These are phyloP conservation scores for Pythium monospermum DNA, from an alignment of 352 stramenopile species.

Conservation along the genomic window DNA sequence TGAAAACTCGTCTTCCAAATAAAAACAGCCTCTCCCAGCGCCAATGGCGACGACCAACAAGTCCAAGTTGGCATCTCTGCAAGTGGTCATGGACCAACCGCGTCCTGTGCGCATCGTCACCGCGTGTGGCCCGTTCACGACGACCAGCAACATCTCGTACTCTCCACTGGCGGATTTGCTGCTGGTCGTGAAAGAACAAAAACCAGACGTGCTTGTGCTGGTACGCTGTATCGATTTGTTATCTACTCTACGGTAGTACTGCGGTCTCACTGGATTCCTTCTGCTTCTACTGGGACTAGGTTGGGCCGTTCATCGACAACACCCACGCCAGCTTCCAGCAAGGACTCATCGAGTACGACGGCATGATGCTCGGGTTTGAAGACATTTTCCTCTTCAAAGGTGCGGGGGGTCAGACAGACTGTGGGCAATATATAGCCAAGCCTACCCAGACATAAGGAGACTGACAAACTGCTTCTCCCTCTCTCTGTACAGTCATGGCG, in stretches of 20 bases:
- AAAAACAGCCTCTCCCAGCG: slow-evolving; percentile 61
- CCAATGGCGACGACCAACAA: slow-evolving; percentile 44
- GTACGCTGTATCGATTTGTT: too few relatives aligned
- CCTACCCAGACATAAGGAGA: not conserved
- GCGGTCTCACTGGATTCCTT: too few relatives aligned
- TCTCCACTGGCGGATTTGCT: slow-evolving; percentile 94
- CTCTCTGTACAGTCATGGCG: slow-evolving; percentile 52
- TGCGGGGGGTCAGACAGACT: slow-evolving; percentile 9
- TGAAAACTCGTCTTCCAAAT: too few relatives aligned
- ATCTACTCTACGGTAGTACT: too few relatives aligned
- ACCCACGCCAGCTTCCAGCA: slow-evolving; percentile 87
- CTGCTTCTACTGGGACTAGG: slow-evolving; percentile 24
- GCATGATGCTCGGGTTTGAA: slow-evolving; percentile 79
- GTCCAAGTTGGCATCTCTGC: slow-evolving; percentile 38
- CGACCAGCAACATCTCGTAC: slow-evolving; percentile 92
- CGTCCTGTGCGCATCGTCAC: slow-evolving; percentile 76
- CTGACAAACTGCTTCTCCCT: not conserved
- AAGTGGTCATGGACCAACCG: slow-evolving; percentile 31
- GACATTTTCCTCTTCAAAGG: slow-evolving; percentile 86
- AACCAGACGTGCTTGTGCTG: slow-evolving; percentile 94
- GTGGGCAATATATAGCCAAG: too few relatives aligned
- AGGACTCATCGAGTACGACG: slow-evolving; percentile 74
- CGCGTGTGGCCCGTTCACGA: slow-evolving; percentile 94
- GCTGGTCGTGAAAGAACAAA: slow-evolving; percentile 61
- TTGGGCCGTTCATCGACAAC: slow-evolving; percentile 96